These are phyloP conservation scores for Hypoxylon sp. DNA, from an alignment of 2,329 filamentous ascomycete genomes.

Conservation along the genomic window DNA sequence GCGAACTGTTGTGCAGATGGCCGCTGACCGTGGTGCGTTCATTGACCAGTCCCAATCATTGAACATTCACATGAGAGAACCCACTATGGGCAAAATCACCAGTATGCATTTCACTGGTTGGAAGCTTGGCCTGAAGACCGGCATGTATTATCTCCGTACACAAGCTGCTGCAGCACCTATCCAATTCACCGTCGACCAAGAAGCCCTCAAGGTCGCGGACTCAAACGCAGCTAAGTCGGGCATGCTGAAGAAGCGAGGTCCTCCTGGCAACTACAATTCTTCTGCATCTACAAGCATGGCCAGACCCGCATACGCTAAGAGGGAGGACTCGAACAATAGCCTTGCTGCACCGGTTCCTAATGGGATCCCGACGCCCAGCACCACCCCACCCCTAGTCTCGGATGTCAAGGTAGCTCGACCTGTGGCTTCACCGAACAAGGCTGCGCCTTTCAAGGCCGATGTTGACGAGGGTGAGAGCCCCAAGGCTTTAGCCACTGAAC, in stretches of 20 bases:
- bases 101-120: conserved; percentile 99
- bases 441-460: conserved; percentile 81
- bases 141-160: conserved; percentile 99
- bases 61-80: conserved; percentile 99
- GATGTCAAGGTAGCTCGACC: conserved; percentile 59
- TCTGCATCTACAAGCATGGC: conserved; percentile 72
- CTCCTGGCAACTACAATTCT: conserved; percentile 66
- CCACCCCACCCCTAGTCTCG: conserved; percentile 70
- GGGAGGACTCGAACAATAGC: conserved; percentile 58
- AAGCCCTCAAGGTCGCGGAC: conserved; percentile 89
- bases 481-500: conserved; percentile 80
- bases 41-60: conserved; percentile 99
- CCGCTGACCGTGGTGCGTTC: conserved; percentile 96
- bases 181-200: conserved; percentile 98
- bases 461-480: conserved; percentile 82
- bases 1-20: conserved; percentile 95
- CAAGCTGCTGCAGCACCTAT: conserved; percentile 97
- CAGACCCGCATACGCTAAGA: conserved; percentile 73
- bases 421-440: conserved; percentile 69
- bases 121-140: conserved; percentile 99
- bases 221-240: conserved; percentile 76
- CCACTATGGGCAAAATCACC: conserved; percentile 99
- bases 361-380: conserved; percentile 76
- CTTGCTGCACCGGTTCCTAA: conserved; percentile 60
- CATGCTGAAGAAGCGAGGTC: conserved; percentile 76